phyloP scores from a whole-genome alignment of 495 filamentous ascomycete genomes.

The Usnea hakonensis region DNA sequence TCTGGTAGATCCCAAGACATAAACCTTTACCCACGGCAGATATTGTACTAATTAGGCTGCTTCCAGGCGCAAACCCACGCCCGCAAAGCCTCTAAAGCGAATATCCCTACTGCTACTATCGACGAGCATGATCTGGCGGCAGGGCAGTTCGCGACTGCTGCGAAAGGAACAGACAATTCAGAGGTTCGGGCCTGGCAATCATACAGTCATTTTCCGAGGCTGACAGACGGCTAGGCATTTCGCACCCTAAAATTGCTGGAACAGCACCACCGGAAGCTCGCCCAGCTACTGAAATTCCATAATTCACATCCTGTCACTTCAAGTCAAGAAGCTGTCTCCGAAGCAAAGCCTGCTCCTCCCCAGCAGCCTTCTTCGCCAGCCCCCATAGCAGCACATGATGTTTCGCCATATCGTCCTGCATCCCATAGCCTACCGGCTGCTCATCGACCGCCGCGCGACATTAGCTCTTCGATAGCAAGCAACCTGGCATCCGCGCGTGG shows the following conservation, averaged over 20 bases:
- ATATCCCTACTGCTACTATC: constrained; percentile 64
- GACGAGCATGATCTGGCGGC: constrained; percentile 86
- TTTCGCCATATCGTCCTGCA: constrained; percentile 31
- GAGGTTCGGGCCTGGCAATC: constrained; percentile 47
- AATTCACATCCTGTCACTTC: constrained; percentile 46
- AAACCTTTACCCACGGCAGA: neutral
- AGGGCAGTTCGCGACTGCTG: constrained; percentile 78
- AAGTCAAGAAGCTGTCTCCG: constrained; percentile 13
- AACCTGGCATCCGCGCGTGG: constrained; percentile 85
- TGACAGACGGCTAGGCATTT: constrained; percentile 48
- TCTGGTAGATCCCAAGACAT: constrained; percentile 35
- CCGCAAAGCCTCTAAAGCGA: constrained; percentile 55
- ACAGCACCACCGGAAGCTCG: constrained; percentile 72
- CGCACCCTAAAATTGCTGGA: constrained; percentile 79
- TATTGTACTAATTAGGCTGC: neutral
- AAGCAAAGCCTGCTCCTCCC: constrained; percentile 13
- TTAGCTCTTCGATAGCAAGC: constrained; percentile 80
- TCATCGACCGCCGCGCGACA: constrained; percentile 52
- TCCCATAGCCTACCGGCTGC: constrained; percentile 39
- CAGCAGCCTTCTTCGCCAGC: constrained; percentile 20
- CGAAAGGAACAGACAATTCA: constrained; percentile 61
- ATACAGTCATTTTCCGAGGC: neutral
- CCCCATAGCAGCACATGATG: constrained; percentile 24
- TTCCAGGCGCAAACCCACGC: constrained; percentile 81
- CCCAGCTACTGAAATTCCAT: constrained; percentile 66